Percentiles rank a stretch among this genome's conserved stretches.
These are phyloP conservation scores for Candolleomyces eurysporus DNA, from an alignment of 768 basidiomycete genomes.

Conservation along the genomic window DNA sequence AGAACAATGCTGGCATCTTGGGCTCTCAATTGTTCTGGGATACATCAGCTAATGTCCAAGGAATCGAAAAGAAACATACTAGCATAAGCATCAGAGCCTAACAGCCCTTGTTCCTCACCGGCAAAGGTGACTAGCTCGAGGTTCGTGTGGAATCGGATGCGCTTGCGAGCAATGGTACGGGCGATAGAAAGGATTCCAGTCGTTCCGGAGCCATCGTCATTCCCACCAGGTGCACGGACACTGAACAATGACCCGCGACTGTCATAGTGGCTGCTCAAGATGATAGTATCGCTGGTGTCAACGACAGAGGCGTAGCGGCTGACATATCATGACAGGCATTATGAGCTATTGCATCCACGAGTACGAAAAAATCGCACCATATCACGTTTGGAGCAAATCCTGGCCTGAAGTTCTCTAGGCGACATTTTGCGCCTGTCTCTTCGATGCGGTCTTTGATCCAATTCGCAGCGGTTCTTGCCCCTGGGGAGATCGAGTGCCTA, in stretches of 20 bases:
- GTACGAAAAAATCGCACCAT: conserved; percentile 49
- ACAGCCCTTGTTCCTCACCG: conserved; percentile 88
- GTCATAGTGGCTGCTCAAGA: conserved; percentile 88
- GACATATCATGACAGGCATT: not conserved
- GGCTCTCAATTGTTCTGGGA: conserved; percentile 55
- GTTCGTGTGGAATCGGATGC: conserved; percentile 68
- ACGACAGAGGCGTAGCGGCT: conserved; percentile 60
- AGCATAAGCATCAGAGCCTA: conserved; percentile 78
- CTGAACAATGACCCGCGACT: conserved; percentile 87
- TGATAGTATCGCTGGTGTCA: conserved; percentile 60
- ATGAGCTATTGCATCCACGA: not conserved
- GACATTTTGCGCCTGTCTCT: conserved; percentile 71
- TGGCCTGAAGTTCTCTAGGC: conserved; percentile 57
- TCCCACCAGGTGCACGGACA: conserved; percentile 55
- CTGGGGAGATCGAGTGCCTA: conserved; percentile 78
- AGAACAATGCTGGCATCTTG: conserved; percentile 66
- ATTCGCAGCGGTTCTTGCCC: conserved; percentile 60
- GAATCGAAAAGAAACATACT: conserved; percentile 43
- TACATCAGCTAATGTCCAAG: not conserved
- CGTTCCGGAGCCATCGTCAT: conserved; percentile 58
- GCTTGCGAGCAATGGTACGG: conserved; percentile 62
- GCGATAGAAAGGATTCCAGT: conserved; percentile 80
- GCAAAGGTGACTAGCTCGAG: conserved; percentile 84
- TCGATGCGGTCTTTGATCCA: conserved; percentile 79
- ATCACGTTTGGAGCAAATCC: conserved; percentile 89